Conservation (phyloP, 2,329 filamentous ascomycete genomes). For the Pestalotiopsis sp. region DNA sequence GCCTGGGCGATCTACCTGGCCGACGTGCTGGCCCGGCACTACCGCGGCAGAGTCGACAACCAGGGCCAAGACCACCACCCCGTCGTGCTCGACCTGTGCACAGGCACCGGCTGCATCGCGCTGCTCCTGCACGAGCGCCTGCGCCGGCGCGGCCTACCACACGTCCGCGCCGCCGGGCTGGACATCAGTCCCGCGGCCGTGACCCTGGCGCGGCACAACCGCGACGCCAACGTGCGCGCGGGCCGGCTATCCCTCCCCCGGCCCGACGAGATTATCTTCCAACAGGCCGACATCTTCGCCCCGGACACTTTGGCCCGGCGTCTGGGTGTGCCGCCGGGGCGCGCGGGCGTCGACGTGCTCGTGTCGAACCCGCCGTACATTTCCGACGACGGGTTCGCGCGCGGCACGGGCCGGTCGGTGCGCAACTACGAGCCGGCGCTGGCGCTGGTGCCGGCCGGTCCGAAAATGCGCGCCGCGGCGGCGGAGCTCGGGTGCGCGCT, state of each 20-base stretch:
- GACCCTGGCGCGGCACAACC: conserved; percentile 66
- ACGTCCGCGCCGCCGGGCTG: conserved; percentile 64
- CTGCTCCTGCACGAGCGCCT: conserved; percentile 73
- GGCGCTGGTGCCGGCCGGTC: conserved; percentile 66
- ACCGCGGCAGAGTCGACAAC: background rate
- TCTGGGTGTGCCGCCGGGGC: background rate
- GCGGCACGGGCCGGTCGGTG: conserved; percentile 72
- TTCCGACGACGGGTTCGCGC: conserved; percentile 64
- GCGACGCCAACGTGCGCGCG: conserved; percentile 48
- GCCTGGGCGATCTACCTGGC: conserved; percentile 64
- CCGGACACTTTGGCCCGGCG: conserved; percentile 38
- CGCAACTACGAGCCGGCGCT: conserved; percentile 78
- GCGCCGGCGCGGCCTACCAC: conserved; percentile 34
- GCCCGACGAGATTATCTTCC: conserved; percentile 30
- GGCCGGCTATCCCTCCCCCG: conserved; percentile 16
- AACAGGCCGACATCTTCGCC: conserved; percentile 51
- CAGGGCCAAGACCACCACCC: conserved; percentile 37
- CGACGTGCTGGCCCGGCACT: conserved; percentile 36
- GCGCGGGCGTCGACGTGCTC: conserved; percentile 61
- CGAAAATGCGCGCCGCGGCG: background rate
- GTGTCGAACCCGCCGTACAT: conserved; percentile 94
- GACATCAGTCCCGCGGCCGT: conserved; percentile 74
- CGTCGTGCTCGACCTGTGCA: conserved; percentile 82
- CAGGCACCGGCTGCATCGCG: conserved; percentile 88
- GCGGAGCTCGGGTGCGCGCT: conserved; percentile 18